Evolutionary conservation across 106 monocot genomes (phyloP), one percentile per base, ranked within the genome.

Genomic region (Allium fistulosum): DNA sequence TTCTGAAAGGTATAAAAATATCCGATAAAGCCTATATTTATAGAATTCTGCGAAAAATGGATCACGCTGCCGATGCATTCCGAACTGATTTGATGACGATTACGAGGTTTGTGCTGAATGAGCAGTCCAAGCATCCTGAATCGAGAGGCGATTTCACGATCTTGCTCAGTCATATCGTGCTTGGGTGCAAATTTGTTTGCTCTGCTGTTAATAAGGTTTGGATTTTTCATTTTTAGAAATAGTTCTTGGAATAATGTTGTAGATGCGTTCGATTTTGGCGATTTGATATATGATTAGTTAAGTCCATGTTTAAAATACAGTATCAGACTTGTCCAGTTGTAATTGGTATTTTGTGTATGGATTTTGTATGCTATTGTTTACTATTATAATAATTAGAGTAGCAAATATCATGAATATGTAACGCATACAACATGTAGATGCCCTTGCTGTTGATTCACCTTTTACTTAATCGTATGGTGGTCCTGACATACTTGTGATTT

Each of bases 121-220:
- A 97, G 87, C 97, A 97, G 69, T 78, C 79, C 37, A 81, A 72
- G 84, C 53, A 78, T 51, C 80, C 89, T 26, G 97, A 92, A 61
- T 80, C 89, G 26, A 75, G 72, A 65, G 97, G 97, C 4, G 97
- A 97, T 58, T 92, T 89, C 82, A 75, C 82, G 64, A 97, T 97
- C 68, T 84, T 97, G 46, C 92, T 97, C 78, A 82, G 71, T 66
- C 86, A 97, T 81, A 97, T 97, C 97, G 97, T 97, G 11, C 83
- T 97, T 67, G 97, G 97, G 4, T 97, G 97, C 88, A 97, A 97
- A 82, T 97, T 92, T 77, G 97, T 97, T 65, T 92, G 92, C 80
- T 84, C 97, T 51, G 83, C 97, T 51, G 97, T 97, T 72, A 97
- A 92, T 77, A 97, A 97, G 89, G 96, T 97, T 17, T 9, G 11